Base-by-base conservation (phyloP, 2,329 filamentous ascomycete genomes). In the Trichoderma citrinoviride region DNA sequence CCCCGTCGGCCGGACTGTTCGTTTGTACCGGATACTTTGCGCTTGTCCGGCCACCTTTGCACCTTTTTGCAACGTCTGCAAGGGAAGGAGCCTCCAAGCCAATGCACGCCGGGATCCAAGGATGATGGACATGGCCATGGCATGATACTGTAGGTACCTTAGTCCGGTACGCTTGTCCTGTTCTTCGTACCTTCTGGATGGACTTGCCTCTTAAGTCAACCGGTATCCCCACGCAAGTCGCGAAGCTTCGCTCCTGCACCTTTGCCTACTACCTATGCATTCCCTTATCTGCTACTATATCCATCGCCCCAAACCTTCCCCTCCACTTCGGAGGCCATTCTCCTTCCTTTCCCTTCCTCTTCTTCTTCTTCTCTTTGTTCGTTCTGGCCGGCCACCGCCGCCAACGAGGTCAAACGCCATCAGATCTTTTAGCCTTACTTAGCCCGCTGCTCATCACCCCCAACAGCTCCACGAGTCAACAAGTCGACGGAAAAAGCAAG, bases 161-260 rank as follows among this genome's bases (percentile, higher is more conserved):
- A n/a, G n/a, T 10, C 12, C 12, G 7, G 7, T 37, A 10, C 12
- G 33, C 33, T 37, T 14, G 33, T 14, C 1, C 33, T 37, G 12
- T 37, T 37, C 33, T 37, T 37, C 33, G 33, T 37, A 37, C 33
- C 33, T 37, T 37, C 33, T 54, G 60, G 49, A 54, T 62, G 60
- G 60, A 62, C 60, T 62, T 62, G 60, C 60, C 60, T 50, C 43
- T 62, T 62, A 62, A 62, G 60, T 62, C 60, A 37, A 62, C 41
- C 23, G 7, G 27, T 7, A 15, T 62, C 60, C 60, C 60, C 60
- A 62, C 60, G 60, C 60, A 43, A 25, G n/a, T 37, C 60, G 49
- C 50, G 49, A 62, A 62, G 60, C 60, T 49, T 62, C 60, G 53
- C 37, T 62, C 58, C 49, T 62, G 27, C 60, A 44, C 40, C 8